These are phyloP conservation scores for Alternaria infectoria DNA, from an alignment of 2,329 filamentous ascomycete species.

Conservation along the genomic window DNA sequence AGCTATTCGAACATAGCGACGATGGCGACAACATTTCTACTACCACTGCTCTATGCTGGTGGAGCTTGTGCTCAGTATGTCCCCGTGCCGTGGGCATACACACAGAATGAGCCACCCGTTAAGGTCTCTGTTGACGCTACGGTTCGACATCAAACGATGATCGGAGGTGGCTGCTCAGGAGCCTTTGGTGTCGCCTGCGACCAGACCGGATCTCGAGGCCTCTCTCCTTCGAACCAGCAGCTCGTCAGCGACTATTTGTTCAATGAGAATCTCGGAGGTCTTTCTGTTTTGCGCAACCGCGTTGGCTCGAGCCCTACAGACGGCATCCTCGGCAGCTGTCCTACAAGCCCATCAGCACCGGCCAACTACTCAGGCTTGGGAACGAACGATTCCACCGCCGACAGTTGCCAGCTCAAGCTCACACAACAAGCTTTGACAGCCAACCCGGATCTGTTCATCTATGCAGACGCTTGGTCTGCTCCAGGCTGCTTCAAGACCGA, in stretches of 20 bases:
- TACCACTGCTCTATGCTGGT: conserved; percentile 1
- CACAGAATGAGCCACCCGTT: neutral
- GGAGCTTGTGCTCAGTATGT: conserved; percentile 2
- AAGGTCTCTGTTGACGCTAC: conserved; percentile 1
- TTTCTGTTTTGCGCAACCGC: conserved; percentile 52
- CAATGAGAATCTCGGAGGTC: conserved; percentile 50
- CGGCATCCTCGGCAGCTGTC: conserved; percentile 9
- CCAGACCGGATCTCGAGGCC: conserved; percentile 8
- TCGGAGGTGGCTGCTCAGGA: conserved; percentile 14
- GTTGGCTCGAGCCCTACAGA: conserved; percentile 46
- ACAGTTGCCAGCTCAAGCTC: conserved; percentile 58
- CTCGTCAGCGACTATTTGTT: conserved; percentile 52
- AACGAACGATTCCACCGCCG: conserved; percentile 10
- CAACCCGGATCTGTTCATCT: conserved; percentile 50
- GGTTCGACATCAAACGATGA: conserved; percentile 11
- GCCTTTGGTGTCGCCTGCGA: conserved; percentile 14
- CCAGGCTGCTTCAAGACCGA: conserved; percentile 59
- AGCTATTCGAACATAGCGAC: neutral
- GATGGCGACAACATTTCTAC: neutral
- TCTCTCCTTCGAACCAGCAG: conserved; percentile 45
- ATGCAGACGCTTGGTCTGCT: conserved; percentile 57
- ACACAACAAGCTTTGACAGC: conserved; percentile 54
- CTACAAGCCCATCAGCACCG: conserved; percentile 11
- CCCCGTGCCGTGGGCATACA: conserved; percentile 7
- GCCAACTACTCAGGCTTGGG: conserved; percentile 22